Evolutionary conservation across 2,329 filamentous ascomycete genomes (phyloP).

Genomic region (Alternaria consortialis): DNA sequence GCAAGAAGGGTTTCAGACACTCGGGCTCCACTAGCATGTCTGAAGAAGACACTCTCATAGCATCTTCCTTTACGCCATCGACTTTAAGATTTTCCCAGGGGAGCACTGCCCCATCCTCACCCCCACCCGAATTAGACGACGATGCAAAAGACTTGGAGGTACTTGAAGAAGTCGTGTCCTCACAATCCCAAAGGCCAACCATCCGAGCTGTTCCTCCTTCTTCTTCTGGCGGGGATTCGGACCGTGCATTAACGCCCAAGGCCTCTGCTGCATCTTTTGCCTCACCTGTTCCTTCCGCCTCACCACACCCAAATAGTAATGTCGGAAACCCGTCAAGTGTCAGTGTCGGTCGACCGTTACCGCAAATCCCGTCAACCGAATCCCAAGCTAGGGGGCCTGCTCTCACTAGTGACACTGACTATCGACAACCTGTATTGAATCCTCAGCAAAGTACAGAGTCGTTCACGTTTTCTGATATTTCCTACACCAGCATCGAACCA

Average conservation of each 20-base stretch:
- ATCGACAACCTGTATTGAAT: slow-evolving; percentile 39
- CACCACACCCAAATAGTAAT: slow-evolving; percentile 33
- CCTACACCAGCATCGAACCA: slow-evolving; percentile 46
- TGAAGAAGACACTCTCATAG: slow-evolving; percentile 50
- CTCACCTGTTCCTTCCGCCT: slow-evolving; percentile 40
- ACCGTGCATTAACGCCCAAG: slow-evolving; percentile 48
- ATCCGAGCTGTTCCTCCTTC: slow-evolving; percentile 52
- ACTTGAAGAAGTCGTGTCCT: slow-evolving; percentile 45
- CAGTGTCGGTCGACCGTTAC: slow-evolving; percentile 36
- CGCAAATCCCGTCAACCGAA: slow-evolving; percentile 38
- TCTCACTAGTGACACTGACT: slow-evolving; percentile 42
- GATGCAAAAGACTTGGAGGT: slow-evolving; percentile 44
- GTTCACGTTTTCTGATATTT: slow-evolving; percentile 49
- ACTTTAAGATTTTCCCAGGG: slow-evolving; percentile 52
- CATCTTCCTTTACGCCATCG: slow-evolving; percentile 48
- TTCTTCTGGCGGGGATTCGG: slow-evolving; percentile 44
- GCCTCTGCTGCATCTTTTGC: slow-evolving; percentile 50
- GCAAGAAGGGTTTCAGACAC: slow-evolving; percentile 47
- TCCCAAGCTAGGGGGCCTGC: slow-evolving; percentile 44
- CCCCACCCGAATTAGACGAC: slow-evolving; percentile 39
- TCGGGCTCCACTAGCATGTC: slow-evolving; percentile 51
- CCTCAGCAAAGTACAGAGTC: slow-evolving; percentile 45
- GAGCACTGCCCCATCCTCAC: slow-evolving; percentile 51
- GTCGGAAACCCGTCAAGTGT: slow-evolving; percentile 41
- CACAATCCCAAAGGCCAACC: slow-evolving; percentile 37